Evolutionary conservation across 352 stramenopile species (phyloP).

Genomic region (Thalassiosira livingstoniorum): DNA sequence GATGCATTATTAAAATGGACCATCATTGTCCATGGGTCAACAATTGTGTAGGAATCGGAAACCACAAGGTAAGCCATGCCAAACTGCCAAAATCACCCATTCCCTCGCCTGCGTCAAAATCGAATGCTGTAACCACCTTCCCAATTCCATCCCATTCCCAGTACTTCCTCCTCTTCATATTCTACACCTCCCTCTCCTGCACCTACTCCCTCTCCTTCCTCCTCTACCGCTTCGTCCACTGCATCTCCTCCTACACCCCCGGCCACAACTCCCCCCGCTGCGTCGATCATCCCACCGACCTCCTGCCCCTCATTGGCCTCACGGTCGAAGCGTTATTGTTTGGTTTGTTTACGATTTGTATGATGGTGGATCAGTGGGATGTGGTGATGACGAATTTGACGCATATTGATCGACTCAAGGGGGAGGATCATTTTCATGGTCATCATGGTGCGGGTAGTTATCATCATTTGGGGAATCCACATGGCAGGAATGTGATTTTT

Average conservation of each 20-base stretch:
- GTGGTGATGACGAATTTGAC: constrained; percentile 95
- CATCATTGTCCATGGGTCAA: constrained; percentile 99
- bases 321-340: constrained; percentile 89
- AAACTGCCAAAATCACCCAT: not conserved
- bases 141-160: constrained; percentile 9
- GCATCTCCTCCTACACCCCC: constrained; percentile 43
- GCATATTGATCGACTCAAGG: constrained; percentile 97
- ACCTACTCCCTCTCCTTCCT: constrained; percentile 94
- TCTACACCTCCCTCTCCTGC: constrained; percentile 95
- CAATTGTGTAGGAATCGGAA: constrained; percentile 98
- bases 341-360: constrained; percentile 98
- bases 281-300: constrained; percentile 75
- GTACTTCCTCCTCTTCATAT: constrained; percentile 92
- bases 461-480: constrained; percentile 25
- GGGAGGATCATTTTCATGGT: constrained; percentile 68
- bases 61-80: constrained; percentile 91
- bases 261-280: constrained; percentile 59
- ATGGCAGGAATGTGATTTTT: constrained; percentile 35
- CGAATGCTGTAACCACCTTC: not conserved
- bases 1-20: constrained; percentile 98
- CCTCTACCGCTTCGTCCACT: constrained; percentile 89
- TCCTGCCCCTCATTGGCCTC: constrained; percentile 74
- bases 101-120: constrained; percentile 1
- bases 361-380: constrained; percentile 98
- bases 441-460: constrained; percentile 6